These are phyloP conservation scores for Solioccasus polychromus DNA, from an alignment of 768 basidiomycete species.

Conservation along the genomic window DNA sequence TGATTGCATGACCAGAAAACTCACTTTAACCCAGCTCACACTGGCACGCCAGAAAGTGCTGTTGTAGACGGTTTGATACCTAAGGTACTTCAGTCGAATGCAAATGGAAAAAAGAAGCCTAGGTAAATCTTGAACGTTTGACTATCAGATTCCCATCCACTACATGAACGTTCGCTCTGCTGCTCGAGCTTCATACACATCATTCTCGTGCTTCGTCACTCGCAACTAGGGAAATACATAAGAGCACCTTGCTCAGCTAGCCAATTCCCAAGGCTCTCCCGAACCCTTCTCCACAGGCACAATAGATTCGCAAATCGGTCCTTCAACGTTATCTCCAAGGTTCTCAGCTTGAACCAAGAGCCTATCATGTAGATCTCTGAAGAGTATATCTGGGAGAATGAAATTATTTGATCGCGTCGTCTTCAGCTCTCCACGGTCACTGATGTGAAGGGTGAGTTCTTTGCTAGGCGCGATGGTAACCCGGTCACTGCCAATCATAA, in stretches of 20 bases:
- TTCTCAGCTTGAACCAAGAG: background rate
- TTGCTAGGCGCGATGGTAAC: background rate
- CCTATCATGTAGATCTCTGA: background rate
- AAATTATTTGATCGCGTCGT: background rate
- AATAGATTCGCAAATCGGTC: background rate
- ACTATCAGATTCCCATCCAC: no score
- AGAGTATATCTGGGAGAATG: background rate
- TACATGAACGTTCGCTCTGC: no score
- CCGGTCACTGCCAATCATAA: slow-evolving; percentile 2
- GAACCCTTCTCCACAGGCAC: background rate
- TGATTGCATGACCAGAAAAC: no score
- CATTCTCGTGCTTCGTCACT: no score
- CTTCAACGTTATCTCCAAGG: background rate
- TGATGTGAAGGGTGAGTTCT: background rate
- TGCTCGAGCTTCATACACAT: no score
- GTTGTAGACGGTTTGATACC: no score
- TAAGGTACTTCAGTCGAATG: no score
- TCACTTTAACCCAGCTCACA: no score
- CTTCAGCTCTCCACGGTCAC: background rate
- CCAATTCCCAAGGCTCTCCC: slow-evolving; percentile 5
- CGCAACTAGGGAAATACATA: no score
- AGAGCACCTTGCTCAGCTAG: background rate
- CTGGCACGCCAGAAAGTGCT: no score
- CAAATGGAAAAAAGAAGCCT: no score
- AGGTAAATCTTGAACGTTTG: no score